Percentiles rank a stretch among this genome's conserved stretches.
Evolutionary conservation across 2,329 filamentous ascomycete genomes (phyloP).

Genomic region (Sporothrix globosa): DNA sequence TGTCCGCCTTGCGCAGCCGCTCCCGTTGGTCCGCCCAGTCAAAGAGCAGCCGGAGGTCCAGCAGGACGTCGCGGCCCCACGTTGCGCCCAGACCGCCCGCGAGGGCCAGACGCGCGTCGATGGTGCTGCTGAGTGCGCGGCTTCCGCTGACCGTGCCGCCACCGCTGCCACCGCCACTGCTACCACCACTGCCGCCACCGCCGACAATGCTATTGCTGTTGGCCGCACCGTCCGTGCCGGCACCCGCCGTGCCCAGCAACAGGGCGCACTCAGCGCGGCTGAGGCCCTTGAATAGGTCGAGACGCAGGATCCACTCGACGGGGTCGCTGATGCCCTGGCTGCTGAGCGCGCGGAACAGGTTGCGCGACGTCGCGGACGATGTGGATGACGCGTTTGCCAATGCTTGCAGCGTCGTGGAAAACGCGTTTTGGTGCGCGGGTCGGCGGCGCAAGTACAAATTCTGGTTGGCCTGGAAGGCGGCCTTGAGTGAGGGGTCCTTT

Average conservation of each 20-base stretch:
- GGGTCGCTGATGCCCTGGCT: constrained; percentile 44
- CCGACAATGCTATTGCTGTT: background rate
- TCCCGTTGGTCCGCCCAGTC: constrained; percentile 58
- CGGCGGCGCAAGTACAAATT: constrained; percentile 74
- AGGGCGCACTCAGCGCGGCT: constrained; percentile 69
- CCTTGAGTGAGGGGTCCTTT: constrained; percentile 61
- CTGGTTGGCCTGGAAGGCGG: constrained; percentile 70
- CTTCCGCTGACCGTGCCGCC: background rate
- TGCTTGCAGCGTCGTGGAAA: constrained; percentile 73
- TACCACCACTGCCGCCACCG: background rate
- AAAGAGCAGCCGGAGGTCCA: constrained; percentile 58
- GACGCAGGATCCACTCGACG: constrained; percentile 74
- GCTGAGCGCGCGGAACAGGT: background rate
- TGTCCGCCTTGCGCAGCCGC: constrained; percentile 33
- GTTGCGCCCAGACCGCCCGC: constrained; percentile 50
- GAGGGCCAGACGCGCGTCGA: constrained; percentile 74
- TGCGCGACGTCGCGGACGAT: constrained; percentile 36
- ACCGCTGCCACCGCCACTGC: background rate
- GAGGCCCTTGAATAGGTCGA: constrained; percentile 58
- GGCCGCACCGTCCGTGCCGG: constrained; percentile 41
- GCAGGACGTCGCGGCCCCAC: constrained; percentile 48
- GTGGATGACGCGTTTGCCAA: constrained; percentile 53
- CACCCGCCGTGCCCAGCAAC: constrained; percentile 56
- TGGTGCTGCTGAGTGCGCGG: constrained; percentile 45
- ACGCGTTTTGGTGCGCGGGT: constrained; percentile 67